Base-by-base conservation (phyloP, 2,329 filamentous ascomycete genomes). In the Ramularia collo-cygni region DNA sequence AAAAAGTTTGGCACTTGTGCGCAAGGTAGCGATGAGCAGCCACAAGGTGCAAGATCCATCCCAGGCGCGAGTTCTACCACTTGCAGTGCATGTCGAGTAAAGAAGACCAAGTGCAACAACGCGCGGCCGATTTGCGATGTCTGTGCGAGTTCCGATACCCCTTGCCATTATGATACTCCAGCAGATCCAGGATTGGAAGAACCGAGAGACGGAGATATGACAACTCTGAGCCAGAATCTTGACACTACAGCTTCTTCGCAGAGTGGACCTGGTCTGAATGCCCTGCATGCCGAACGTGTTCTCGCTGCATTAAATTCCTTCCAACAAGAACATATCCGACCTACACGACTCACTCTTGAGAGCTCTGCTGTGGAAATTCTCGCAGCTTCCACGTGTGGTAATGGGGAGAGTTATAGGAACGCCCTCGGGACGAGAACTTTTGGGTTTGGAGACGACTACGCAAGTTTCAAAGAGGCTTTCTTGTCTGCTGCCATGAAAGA, bases 1-100 rank as follows among this genome's bases (percentile, higher is more conserved):
- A 58, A 55, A 34, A 59, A 58, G 40, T 55, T 53, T 35, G 58
- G 58, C 10, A 59, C 56, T 12, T 60, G 55, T 35, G 42, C 48
- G 6, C 35, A 50, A 18, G 37, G 43, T 17, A 40, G 27, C n/a
- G 50, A 52, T 19, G 37, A 43, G 21, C 21, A 10, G 10, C 10
- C 6, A 24, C 6, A 6, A 24, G 21, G 10, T 10, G 6, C 6
- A 10, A 24, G 10, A 6, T 24, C 36, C 29, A 10, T 35, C 33
- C 8, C 24, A 31, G 18, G 39, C 43, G 17, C 38, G 40, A 27
- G 28, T 37, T 30, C 40, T 13, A 28, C 28, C 2, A 33, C 56
- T 8, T 60, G 57, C 28, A 40, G 44, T n/a, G 30, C 42, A 3
- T 60, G 58, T 38, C 44, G 57, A 28, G 30, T 37, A 14, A 57